These are phyloP conservation scores for Mortierella sp. DNA, from an alignment of 371 early-diverging fungal genomes.

Conservation along the genomic window DNA sequence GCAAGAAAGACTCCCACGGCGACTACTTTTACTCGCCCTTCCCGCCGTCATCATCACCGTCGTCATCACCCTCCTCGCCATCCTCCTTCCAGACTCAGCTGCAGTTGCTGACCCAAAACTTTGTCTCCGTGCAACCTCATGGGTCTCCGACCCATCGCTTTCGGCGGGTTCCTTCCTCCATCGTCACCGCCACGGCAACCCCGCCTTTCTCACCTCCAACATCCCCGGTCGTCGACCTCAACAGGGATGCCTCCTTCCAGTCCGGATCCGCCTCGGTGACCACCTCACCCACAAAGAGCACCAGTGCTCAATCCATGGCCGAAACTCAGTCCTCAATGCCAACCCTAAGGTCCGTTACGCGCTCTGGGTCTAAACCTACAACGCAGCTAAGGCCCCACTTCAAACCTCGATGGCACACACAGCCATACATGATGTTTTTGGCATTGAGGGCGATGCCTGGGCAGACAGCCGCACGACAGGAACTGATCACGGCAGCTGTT, in stretches of 20 bases:
- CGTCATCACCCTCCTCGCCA: constrained; percentile 35
- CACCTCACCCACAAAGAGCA: constrained; percentile 27
- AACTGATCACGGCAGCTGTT: constrained; percentile 79
- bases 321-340: constrained; percentile 8
- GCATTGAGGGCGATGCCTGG: constrained; percentile 78
- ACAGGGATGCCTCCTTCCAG: constrained; percentile 26
- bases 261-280: constrained; percentile 8
- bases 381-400: constrained; percentile 30
- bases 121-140: constrained; percentile 52
- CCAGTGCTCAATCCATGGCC: neutral
- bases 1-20: constrained; percentile 18
- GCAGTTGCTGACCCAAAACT: constrained; percentile 42
- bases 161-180: constrained; percentile 17
- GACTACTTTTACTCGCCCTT: constrained; percentile 48
- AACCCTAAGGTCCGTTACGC: constrained; percentile 7
- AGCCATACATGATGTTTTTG: constrained; percentile 82
- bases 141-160: constrained; percentile 38
- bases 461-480: constrained; percentile 73
- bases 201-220: constrained; percentile 43
- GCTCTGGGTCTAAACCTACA: constrained; percentile 6
- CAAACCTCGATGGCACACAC: constrained; percentile 87
- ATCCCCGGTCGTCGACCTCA: constrained; percentile 30
- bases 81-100: constrained; percentile 40
- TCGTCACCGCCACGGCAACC: constrained; percentile 14
- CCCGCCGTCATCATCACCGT: constrained; percentile 34